Conservation (phyloP, 192 early-diverging fungal species). For the Paraglomus brasilianum region DNA sequence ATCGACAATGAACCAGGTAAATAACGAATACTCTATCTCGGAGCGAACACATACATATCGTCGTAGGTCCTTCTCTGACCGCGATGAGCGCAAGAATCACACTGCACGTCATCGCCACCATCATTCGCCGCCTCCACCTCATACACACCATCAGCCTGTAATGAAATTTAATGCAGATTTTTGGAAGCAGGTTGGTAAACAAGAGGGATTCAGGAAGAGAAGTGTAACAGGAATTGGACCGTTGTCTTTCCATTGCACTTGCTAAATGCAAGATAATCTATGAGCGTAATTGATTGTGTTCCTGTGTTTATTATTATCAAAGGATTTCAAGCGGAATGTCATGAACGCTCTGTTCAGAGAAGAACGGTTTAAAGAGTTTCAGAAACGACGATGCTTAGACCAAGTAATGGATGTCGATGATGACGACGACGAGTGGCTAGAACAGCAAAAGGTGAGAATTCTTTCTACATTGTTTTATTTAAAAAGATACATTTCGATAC, state of each 20-base stretch:
- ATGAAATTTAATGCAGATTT: conserved; percentile 31
- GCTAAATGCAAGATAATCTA: background rate
- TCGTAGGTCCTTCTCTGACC: conserved; percentile 13
- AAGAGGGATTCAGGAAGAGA: background rate
- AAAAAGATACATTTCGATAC: no score
- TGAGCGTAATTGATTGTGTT: background rate
- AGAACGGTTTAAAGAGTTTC: conserved; percentile 34
- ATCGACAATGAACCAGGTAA: no score
- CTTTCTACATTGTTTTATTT: no score
- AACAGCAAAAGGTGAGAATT: conserved; percentile 27
- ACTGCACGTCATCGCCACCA: background rate
- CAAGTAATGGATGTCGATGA: conserved; percentile 33
- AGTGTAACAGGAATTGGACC: background rate
- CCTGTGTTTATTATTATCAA: background rate
- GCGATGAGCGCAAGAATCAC: background rate
- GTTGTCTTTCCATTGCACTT: no score
- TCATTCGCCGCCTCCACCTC: conserved; percentile 27
- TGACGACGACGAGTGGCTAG: conserved; percentile 31
- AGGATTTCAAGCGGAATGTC: conserved; percentile 25
- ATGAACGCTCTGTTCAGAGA: conserved; percentile 34
- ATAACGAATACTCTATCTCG: conserved; percentile 15
- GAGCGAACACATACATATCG: conserved; percentile 24
- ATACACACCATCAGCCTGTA: conserved; percentile 35
- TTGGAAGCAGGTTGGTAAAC: conserved; percentile 33
- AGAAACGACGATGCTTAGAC: conserved; percentile 24